phyloP scores from a whole-genome alignment of 768 basidiomycete genomes.

The Neoboletus brunneissimus region DNA sequence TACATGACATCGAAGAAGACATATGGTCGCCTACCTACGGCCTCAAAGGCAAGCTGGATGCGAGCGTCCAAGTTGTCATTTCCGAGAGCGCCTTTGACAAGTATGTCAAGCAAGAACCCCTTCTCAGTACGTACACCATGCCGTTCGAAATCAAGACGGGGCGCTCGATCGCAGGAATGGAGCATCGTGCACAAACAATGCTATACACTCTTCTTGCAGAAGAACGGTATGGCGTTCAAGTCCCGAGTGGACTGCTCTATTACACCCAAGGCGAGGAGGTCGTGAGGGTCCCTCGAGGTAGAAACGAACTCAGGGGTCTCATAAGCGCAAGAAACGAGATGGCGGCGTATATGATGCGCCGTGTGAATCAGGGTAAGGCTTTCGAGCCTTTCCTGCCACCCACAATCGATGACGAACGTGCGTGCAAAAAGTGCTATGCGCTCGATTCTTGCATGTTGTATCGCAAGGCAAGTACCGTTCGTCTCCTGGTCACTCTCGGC shows the following conservation, averaged over 20 bases:
- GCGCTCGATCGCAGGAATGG: slow-evolving; percentile 68
- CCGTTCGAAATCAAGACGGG: slow-evolving; percentile 99
- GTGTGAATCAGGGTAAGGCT: slow-evolving; percentile 32
- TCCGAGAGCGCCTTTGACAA: slow-evolving; percentile 40
- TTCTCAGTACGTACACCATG: slow-evolving; percentile 35
- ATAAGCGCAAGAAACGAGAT: slow-evolving; percentile 83
- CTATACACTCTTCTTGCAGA: slow-evolving; percentile 88
- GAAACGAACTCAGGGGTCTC: slow-evolving; percentile 83
- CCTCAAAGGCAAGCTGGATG: slow-evolving; percentile 94
- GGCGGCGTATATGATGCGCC: slow-evolving; percentile 69
- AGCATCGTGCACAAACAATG: slow-evolving; percentile 98
- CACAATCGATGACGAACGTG: slow-evolving; percentile 77
- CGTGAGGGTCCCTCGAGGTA: slow-evolving; percentile 71
- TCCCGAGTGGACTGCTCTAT: slow-evolving; percentile 83
- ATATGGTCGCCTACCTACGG: slow-evolving; percentile 97
- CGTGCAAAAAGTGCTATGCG: slow-evolving; percentile 79
- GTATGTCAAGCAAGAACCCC: slow-evolving; percentile 13
- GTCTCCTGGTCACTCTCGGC: neutral
- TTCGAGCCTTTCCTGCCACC: slow-evolving; percentile 72
- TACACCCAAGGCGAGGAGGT: slow-evolving; percentile 93
- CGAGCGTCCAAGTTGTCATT: slow-evolving; percentile 71
- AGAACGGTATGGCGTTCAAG: slow-evolving; percentile 84
- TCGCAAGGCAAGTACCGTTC: slow-evolving; percentile 57
- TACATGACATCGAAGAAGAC: slow-evolving; percentile 93
- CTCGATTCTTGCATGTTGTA: slow-evolving; percentile 93